Percentiles rank a stretch among this genome's conserved stretches.
phyloP scores from a whole-genome alignment of 768 basidiomycete species.

The Russula dissimulans region DNA sequence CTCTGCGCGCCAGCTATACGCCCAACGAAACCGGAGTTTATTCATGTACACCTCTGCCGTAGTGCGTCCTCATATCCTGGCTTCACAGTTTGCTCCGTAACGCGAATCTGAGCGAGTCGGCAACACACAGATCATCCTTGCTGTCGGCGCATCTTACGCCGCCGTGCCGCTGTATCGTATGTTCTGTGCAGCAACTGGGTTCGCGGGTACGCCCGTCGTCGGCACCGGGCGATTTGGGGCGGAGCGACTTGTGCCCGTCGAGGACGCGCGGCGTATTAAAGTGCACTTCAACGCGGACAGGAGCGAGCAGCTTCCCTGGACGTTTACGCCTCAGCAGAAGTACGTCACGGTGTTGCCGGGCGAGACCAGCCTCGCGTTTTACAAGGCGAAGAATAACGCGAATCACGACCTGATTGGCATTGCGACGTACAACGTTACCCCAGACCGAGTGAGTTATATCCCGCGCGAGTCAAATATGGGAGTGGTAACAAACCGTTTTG shows the following conservation, averaged over 20 bases:
- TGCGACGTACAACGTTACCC: constrained; percentile 98
- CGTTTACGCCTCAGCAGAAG: constrained; percentile 84
- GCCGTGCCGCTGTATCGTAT: constrained; percentile 96
- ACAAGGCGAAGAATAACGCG: constrained; percentile 82
- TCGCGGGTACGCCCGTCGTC: constrained; percentile 89
- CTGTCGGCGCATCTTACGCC: constrained; percentile 86
- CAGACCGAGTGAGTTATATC: constrained; percentile 66
- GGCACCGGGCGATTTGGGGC: constrained; percentile 78
- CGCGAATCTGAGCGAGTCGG: neutral
- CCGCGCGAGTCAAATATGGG: neutral
- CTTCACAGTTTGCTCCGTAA: too few species aligned
- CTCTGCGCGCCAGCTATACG: constrained; percentile 36
- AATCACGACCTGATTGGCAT: constrained; percentile 91
- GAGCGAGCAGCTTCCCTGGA: constrained; percentile 86
- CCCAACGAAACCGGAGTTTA: constrained; percentile 58
- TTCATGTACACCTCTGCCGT: constrained; percentile 81
- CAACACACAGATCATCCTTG: constrained; percentile 59
- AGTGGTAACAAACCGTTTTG: neutral
- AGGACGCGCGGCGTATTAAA: constrained; percentile 66
- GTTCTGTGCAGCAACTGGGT: constrained; percentile 97
- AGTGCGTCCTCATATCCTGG: constrained; percentile 35
- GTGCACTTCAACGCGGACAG: constrained; percentile 95
- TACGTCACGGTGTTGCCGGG: constrained; percentile 87
- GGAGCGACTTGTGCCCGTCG: constrained; percentile 72
- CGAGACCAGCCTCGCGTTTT: constrained; percentile 94